Evolutionary conservation across 1,139 yeast genomes (phyloP), one percentile per base, ranked within the genome.

Genomic region (Ashbya aceris): DNA sequence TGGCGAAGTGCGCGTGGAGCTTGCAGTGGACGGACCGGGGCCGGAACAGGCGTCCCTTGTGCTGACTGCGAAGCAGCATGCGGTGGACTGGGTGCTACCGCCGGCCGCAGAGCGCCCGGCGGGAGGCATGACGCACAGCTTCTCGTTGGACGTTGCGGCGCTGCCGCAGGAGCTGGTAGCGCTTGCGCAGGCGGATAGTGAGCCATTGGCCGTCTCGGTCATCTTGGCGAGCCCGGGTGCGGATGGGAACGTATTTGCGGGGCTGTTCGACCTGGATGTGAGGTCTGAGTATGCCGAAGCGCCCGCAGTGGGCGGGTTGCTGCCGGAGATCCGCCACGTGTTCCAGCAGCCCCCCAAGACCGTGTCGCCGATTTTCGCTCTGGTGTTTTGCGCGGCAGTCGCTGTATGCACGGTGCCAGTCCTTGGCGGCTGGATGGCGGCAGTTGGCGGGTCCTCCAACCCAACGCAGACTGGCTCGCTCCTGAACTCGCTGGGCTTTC

Each of bases 301-400:
- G 23, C 23, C 23, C 23, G 20, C 39, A 2, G 49, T 60, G 40
- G 47, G 45, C 23, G 52, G 37, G 20, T 39, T 48, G 7, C 31
- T 48, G 59, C 79, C 83, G 7, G 94, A 83, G 62, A 83, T 87
- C 52, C 68, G 68, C 50, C 94, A 86, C 60, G 64, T 68, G 38
- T 87, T 87, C 70, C 71, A 70, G 46, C 58, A 66, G 6, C 74
- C 76, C 26, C 79, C 81, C 32, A 62, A 64, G 38, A 76, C 79
- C 17, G 79, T 79, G 8, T 68, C 76, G 45, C 61, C 78, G 8
- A 47, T 70, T 2, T 51, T 83, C 35, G 84, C 94, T 1, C 46
- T 71, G 17, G 57, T 68, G 1, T 83, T 84, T 54, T 68, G 72
- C 14, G 61, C 65, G n/a, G 71, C 73, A 1, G 59, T 74, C 9